phyloP scores from a whole-genome alignment of 148 eudicot genomes.

The Polygonum aviculare region DNA sequence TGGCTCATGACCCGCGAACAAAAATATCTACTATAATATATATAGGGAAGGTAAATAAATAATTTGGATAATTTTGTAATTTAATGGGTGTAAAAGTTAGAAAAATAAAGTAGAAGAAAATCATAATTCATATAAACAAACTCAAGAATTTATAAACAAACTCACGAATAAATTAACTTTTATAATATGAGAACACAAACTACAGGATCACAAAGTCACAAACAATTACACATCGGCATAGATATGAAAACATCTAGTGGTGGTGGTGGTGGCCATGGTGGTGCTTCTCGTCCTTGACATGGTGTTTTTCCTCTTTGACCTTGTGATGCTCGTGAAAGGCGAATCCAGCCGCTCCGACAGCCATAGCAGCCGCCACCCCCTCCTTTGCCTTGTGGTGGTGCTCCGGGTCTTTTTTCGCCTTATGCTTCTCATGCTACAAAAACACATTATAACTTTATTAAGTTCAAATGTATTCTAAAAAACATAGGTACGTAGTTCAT shows the following conservation, averaged over 20 bases:
- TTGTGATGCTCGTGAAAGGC: slow-evolving; percentile 39
- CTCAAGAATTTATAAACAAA: too few relatives aligned
- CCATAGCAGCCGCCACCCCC: slow-evolving; percentile 23
- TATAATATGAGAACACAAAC: neutral
- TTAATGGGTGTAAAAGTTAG: too few relatives aligned
- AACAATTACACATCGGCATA: neutral
- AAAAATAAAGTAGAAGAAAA: too few relatives aligned
- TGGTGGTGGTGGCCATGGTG: slow-evolving; percentile 3
- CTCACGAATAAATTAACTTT: neutral
- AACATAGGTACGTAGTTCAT: too few relatives aligned
- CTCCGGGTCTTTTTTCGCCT: slow-evolving; percentile 37
- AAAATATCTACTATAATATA: too few relatives aligned
- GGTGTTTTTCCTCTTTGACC: slow-evolving; percentile 25
- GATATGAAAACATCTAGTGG: neutral
- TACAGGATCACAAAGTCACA: neutral
- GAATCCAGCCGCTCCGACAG: slow-evolving; percentile 29
- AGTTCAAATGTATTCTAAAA: too few relatives aligned
- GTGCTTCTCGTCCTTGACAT: slow-evolving; percentile 25
- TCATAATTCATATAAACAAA: too few relatives aligned
- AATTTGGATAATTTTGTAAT: too few relatives aligned
- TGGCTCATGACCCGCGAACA: too few relatives aligned
- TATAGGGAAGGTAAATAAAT: too few relatives aligned
- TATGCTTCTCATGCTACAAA: slow-evolving; percentile 35
- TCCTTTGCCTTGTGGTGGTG: slow-evolving; percentile 30
- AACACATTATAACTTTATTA: neutral